phyloP scores from a whole-genome alignment of 2,329 filamentous ascomycete genomes.

The Sporothrix pallida region DNA sequence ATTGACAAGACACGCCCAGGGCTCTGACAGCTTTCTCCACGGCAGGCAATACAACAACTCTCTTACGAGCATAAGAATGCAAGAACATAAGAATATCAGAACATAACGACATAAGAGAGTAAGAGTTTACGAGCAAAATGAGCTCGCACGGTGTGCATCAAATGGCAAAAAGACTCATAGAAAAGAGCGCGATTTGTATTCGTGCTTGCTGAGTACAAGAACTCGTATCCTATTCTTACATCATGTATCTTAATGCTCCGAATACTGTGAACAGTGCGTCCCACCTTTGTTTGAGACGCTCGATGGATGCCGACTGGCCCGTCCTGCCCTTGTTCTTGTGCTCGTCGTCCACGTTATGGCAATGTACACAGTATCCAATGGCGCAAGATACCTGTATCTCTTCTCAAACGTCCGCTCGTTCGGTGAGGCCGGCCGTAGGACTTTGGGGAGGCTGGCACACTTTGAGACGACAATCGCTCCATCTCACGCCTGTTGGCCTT shows the following conservation, averaged over 20 bases:
- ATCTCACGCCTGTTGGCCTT: neutral
- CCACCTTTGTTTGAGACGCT: slow-evolving; percentile 6
- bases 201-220: too few relatives aligned
- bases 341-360: neutral
- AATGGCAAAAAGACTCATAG: neutral
- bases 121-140: neutral
- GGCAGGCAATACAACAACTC: too few relatives aligned
- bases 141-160: slow-evolving; percentile 18
- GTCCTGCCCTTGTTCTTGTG: neutral
- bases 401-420: neutral
- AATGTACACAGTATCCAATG: too few relatives aligned
- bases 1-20: too few relatives aligned
- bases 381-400: neutral
- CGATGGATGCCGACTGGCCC: neutral
- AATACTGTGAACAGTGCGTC: neutral
- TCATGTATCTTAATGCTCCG: neutral
- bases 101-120: neutral
- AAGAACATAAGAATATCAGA: neutral
- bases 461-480: neutral
- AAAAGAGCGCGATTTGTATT: neutral
- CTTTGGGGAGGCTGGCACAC: neutral
- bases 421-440: slow-evolving; percentile 27
- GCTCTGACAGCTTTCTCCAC: too few relatives aligned
- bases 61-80: neutral
- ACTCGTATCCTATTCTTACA: too few relatives aligned